A percentile compares a stretch with the other conserved stretches of the same genome.
These are phyloP conservation scores for Hericium coralloides DNA, from an alignment of 768 basidiomycete species.

Conservation along the genomic window DNA sequence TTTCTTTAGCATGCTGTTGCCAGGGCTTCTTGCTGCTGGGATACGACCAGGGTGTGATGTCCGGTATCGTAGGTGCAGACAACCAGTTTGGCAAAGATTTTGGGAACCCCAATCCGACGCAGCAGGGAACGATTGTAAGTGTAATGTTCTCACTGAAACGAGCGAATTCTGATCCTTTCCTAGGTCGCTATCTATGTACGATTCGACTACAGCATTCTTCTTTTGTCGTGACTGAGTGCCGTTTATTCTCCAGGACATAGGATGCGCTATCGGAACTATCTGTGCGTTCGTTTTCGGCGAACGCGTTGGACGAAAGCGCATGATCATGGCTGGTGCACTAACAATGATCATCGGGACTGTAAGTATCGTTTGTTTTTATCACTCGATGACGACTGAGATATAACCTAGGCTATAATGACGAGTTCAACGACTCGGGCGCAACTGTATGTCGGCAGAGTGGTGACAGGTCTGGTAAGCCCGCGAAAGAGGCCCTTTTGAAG, in stretches of 20 bases:
- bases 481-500: not conserved
- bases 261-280: not conserved
- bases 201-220: too few relatives aligned
- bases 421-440: not conserved
- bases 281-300: not conserved
- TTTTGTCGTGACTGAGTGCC: too few relatives aligned
- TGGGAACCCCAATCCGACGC: slow-evolving; percentile 26
- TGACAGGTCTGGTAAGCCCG: not conserved
- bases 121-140: slow-evolving; percentile 31
- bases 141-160: not conserved
- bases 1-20: not conserved
- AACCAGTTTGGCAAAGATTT: slow-evolving; percentile 33
- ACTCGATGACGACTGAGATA: not conserved
- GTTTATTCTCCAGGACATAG: not conserved
- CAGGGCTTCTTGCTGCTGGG: not conserved
- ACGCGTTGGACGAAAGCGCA: not conserved
- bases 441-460: not conserved
- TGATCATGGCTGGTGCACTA: not conserved
- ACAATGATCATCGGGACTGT: not conserved
- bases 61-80: slow-evolving; percentile 17
- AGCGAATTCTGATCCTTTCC: too few relatives aligned
- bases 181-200: not conserved
- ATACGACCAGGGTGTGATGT: slow-evolving; percentile 12
- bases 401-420: not conserved
- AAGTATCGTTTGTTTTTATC: not conserved